Conservation (phyloP, 306 rosid species). For the Fagus crenata region DNA sequence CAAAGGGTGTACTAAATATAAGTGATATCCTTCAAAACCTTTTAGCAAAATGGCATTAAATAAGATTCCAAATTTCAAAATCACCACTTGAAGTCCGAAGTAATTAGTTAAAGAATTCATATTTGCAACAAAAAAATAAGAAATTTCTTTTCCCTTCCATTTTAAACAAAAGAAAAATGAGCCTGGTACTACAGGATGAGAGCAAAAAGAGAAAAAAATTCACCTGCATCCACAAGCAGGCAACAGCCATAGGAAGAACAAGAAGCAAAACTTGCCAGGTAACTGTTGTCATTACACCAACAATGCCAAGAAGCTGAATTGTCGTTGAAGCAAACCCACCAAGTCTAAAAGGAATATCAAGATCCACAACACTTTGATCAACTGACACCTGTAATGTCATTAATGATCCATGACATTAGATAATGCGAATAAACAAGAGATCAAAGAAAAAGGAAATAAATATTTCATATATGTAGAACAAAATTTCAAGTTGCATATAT, state of each 20-base stretch:
- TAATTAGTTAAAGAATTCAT: background rate
- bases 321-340: conserved; percentile 95
- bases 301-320: conserved; percentile 88
- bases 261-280: conserved; percentile 96
- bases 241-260: conserved; percentile 83
- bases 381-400: conserved; percentile 64
- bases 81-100: background rate
- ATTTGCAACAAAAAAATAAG: background rate
- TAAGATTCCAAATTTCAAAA: background rate
- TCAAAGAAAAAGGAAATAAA: background rate
- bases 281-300: conserved; percentile 82
- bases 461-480: background rate
- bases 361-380: conserved; percentile 98
- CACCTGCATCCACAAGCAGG: conserved; percentile 99
- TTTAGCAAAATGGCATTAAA: background rate
- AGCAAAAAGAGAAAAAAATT: conserved; percentile 13
- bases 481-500: background rate
- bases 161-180: background rate
- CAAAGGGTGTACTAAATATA: conserved; percentile 23
- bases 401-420: conserved; percentile 30
- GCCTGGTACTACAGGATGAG: conserved; percentile 1
- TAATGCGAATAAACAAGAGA: conserved; percentile 23
- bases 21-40: conserved; percentile 20
- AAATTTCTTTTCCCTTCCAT: background rate
- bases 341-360: conserved; percentile 96